These are phyloP conservation scores for Aphanomyces astaci DNA, from an alignment of 352 stramenopile species.

Conservation along the genomic window DNA sequence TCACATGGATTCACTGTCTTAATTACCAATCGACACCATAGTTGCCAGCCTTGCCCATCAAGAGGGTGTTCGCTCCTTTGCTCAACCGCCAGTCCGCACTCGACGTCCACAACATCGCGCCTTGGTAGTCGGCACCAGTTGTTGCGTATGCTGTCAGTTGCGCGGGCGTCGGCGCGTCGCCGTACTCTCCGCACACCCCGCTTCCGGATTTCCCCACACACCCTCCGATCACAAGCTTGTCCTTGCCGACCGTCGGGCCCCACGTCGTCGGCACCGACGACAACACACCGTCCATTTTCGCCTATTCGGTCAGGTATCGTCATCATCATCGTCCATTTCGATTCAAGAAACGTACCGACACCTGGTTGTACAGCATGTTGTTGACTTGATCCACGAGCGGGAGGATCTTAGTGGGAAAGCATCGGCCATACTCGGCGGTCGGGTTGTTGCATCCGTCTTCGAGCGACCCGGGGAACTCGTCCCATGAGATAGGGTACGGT, in stretches of 20 bases:
- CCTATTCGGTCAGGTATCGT: too few relatives aligned
- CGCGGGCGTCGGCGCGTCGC: not conserved
- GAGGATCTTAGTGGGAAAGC: not conserved
- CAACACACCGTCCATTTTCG: not conserved
- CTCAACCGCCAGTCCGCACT: not conserved
- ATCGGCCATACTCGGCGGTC: not conserved
- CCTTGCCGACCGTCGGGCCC: not conserved
- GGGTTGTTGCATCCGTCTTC: not conserved
- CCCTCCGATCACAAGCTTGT: constrained; percentile 3
- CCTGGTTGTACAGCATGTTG: constrained; percentile 15
- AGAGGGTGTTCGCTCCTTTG: not conserved
- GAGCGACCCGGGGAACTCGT: not conserved
- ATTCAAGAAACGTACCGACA: not conserved
- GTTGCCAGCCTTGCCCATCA: constrained; percentile 9
- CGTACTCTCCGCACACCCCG: not conserved
- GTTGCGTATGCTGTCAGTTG: not conserved
- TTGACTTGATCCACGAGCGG: constrained; percentile 7
- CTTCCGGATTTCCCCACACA: not conserved
- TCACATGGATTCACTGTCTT: too few relatives aligned
- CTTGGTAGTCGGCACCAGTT: not conserved
- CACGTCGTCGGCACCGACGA: not conserved
- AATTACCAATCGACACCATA: constrained; percentile 10
- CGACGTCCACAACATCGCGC: constrained; percentile 7
- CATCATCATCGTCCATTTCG: too few relatives aligned
- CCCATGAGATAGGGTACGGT: not conserved